Conservation (phyloP, 192 early-diverging fungal genomes). For the Coemansia sp. region DNA sequence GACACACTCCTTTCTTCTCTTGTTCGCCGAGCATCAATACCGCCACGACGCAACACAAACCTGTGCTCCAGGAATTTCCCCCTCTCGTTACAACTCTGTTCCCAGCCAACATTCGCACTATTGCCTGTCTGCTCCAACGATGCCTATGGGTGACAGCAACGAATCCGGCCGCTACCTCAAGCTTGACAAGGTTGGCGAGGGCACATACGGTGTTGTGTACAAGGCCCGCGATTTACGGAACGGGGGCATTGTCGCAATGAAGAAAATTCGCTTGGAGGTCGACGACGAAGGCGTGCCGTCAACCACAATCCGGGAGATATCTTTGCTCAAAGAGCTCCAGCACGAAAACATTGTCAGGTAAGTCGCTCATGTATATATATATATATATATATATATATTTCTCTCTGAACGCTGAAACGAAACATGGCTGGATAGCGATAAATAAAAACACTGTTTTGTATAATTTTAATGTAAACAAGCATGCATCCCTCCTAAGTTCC, state of each 20-base stretch:
- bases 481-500: neutral
- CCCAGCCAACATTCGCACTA: neutral
- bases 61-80: neutral
- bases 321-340: conserved; percentile 80
- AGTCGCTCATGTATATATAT: too few relatives aligned
- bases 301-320: conserved; percentile 85
- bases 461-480: conserved; percentile 4
- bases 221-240: conserved; percentile 62
- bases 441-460: neutral
- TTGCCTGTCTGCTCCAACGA: neutral
- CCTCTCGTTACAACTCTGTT: neutral
- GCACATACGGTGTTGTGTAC: conserved; percentile 83
- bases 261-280: conserved; percentile 67
- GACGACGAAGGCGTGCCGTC: conserved; percentile 77
- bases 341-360: conserved; percentile 86
- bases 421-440: neutral
- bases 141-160: conserved; percentile 32
- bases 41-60: too few relatives aligned
- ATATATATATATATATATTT: too few relatives aligned
- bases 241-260: conserved; percentile 66
- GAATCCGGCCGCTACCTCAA: conserved; percentile 63
- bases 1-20: neutral
- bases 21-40: too few relatives aligned
- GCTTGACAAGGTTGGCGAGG: conserved; percentile 79
- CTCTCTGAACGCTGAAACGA: too few relatives aligned